Conservation (phyloP, 2,329 filamentous ascomycete species). For the Alternaria sp. region DNA sequence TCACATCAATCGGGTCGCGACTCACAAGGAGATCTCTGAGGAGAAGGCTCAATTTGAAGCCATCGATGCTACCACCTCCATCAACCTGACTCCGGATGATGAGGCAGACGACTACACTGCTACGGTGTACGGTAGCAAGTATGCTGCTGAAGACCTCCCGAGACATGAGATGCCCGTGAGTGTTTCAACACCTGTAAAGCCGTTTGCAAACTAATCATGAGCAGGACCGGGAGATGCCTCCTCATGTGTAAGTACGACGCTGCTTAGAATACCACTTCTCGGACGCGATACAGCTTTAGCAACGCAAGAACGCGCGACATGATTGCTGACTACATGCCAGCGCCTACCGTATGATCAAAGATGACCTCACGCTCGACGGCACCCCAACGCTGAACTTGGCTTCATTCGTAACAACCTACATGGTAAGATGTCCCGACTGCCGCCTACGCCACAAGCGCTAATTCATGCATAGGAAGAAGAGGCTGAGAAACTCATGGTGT, state of each 20-base stretch:
- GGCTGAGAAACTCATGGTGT: constrained; percentile 91
- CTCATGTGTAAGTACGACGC: constrained; percentile 66
- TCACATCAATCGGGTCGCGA: constrained; percentile 58
- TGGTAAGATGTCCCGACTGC: constrained; percentile 65
- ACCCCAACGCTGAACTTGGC: constrained; percentile 70
- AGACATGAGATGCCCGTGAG: constrained; percentile 84
- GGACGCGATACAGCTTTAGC: neutral
- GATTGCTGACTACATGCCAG: constrained; percentile 18
- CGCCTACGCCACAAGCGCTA: neutral
- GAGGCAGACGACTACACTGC: constrained; percentile 69
- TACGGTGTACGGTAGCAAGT: constrained; percentile 88
- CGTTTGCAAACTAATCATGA: constrained; percentile 6
- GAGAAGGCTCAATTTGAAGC: constrained; percentile 30
- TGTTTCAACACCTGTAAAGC: neutral
- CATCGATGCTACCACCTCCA: constrained; percentile 25
- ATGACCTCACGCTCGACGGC: constrained; percentile 91
- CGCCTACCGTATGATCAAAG: constrained; percentile 93
- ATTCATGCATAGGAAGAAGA: constrained; percentile 76
- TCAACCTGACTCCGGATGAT: constrained; percentile 40
- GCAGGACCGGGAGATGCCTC: constrained; percentile 76
- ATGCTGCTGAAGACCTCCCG: constrained; percentile 82
- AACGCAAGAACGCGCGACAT: neutral
- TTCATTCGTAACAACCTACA: constrained; percentile 95
- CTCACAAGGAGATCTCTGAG: constrained; percentile 51
- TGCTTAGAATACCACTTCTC: too few relatives aligned